Conservation (phyloP, 257 asterid species). For the Cordia subcordata region DNA sequence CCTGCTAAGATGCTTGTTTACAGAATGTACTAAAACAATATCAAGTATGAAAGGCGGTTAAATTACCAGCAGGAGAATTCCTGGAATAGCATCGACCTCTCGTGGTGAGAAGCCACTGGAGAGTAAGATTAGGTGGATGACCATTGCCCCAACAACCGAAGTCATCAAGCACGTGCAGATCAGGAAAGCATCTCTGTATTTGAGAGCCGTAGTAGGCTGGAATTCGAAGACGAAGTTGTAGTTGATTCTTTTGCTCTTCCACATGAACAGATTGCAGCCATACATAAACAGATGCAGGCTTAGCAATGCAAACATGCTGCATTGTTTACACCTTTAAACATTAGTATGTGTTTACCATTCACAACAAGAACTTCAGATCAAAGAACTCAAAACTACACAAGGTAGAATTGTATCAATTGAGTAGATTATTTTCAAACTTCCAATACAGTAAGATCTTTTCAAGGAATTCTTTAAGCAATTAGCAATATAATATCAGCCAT, state of each 20-base stretch:
- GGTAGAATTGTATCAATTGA: too few relatives aligned
- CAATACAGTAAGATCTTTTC: too few relatives aligned
- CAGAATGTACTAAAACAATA: too few relatives aligned
- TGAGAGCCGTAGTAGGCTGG: conserved; percentile 59
- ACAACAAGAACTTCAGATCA: too few relatives aligned
- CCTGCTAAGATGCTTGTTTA: too few relatives aligned
- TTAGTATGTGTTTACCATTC: too few relatives aligned
- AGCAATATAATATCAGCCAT: too few relatives aligned
- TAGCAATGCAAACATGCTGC: conserved; percentile 93
- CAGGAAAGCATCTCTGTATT: conserved; percentile 84
- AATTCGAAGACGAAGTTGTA: conserved; percentile 83
- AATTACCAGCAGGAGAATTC: conserved; percentile 57
- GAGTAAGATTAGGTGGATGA: conserved; percentile 70
- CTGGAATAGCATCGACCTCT: conserved; percentile 69
- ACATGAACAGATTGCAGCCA: conserved; percentile 81
- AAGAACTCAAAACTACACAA: too few relatives aligned
- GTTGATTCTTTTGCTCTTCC: conserved; percentile 86
- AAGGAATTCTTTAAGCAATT: too few relatives aligned
- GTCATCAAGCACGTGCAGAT: conserved; percentile 78
- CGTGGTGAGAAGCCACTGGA: conserved; percentile 42
- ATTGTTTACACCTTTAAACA: neutral
- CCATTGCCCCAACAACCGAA: conserved; percentile 70
- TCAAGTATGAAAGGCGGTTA: too few relatives aligned
- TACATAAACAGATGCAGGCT: conserved; percentile 91
- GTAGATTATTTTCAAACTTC: too few relatives aligned